These are phyloP conservation scores for Prunus padus DNA, from an alignment of 306 rosid species.

Conservation along the genomic window DNA sequence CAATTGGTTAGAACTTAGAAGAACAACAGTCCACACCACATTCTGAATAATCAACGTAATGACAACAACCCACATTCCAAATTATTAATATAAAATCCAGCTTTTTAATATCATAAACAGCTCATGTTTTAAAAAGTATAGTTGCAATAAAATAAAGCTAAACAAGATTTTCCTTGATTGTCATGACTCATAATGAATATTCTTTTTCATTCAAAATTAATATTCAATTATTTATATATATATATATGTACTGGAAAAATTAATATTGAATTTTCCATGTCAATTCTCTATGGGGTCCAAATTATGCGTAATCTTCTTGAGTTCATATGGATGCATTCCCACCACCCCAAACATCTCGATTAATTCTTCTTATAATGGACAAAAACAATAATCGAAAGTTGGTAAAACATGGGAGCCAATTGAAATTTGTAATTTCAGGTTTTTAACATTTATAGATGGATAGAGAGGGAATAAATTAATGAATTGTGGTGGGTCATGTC, in stretches of 20 bases:
- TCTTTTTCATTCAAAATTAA: constrained; percentile 5
- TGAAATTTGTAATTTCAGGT: not conserved
- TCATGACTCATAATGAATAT: not conserved
- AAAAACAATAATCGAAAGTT: not conserved
- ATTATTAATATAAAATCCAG: not conserved
- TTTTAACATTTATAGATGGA: not conserved
- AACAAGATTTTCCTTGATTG: constrained; percentile 13
- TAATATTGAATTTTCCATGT: not conserved
- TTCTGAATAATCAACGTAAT: constrained; percentile 9
- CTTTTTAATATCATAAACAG: not conserved
- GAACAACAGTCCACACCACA: constrained; percentile 20
- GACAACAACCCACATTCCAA: constrained; percentile 36
- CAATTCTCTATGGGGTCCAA: constrained; percentile 13
- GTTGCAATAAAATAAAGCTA: constrained; percentile 16
- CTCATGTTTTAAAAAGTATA: not conserved
- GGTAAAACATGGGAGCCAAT: not conserved
- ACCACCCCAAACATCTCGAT: not conserved
- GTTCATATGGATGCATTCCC: not conserved
- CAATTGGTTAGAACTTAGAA: not conserved
- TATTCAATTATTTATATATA: no score
- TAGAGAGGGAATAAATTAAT: not conserved
- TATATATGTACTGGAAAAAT: no score
- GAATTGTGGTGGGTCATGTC: constrained; percentile 16
- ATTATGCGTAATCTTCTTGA: not conserved
- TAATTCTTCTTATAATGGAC: not conserved